Conservation (phyloP, 805 yeast species). For the Saturnispora quitensis region DNA sequence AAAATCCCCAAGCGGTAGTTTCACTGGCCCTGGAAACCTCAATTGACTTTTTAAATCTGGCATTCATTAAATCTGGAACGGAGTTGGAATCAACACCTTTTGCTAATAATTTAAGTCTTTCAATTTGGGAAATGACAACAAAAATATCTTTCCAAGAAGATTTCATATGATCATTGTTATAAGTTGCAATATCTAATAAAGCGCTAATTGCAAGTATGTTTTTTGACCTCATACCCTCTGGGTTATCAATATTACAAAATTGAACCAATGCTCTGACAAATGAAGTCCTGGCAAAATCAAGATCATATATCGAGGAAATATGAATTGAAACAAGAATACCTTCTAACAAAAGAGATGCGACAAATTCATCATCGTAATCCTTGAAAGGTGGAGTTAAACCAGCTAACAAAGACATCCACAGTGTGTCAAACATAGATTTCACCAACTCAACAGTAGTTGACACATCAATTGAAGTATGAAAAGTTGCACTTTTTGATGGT, state of each 20-base stretch:
- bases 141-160: slow-evolving; percentile 81
- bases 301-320: slow-evolving; percentile 74
- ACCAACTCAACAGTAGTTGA: slow-evolving; percentile 73
- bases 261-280: slow-evolving; percentile 86
- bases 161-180: slow-evolving; percentile 67
- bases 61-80: slow-evolving; percentile 78
- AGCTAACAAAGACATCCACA: slow-evolving; percentile 96
- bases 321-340: slow-evolving; percentile 79
- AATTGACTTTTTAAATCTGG: slow-evolving; percentile 49
- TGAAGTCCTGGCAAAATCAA: slow-evolving; percentile 79
- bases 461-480: slow-evolving; percentile 36
- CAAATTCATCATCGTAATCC: slow-evolving; percentile 70
- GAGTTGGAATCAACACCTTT: slow-evolving; percentile 77
- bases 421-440: slow-evolving; percentile 82
- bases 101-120: slow-evolving; percentile 78
- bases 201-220: slow-evolving; percentile 74
- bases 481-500: slow-evolving; percentile 45
- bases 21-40: slow-evolving; percentile 28
- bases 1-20: slow-evolving; percentile 28
- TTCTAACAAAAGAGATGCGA: slow-evolving; percentile 63
- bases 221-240: slow-evolving; percentile 67
- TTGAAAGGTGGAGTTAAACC: slow-evolving; percentile 91
- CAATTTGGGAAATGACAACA: slow-evolving; percentile 80
- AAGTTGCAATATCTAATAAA: slow-evolving; percentile 64
- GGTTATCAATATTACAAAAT: slow-evolving; percentile 71